Evolutionary conservation across 2,329 filamentous ascomycete species (phyloP).

Genomic region (Alternaria sp.): DNA sequence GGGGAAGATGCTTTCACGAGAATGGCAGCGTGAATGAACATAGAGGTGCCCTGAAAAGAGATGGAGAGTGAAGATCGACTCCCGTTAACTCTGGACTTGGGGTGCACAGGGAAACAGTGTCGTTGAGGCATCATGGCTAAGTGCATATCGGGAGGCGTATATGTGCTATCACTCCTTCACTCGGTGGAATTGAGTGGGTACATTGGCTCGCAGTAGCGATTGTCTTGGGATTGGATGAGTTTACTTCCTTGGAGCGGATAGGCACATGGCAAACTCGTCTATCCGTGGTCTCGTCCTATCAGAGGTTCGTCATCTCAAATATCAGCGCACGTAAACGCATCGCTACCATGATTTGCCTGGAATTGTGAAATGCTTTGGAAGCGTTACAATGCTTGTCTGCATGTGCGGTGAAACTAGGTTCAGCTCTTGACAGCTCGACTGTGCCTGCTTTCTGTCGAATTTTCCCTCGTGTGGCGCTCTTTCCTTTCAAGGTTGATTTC

Average conservation of each 20-base stretch:
- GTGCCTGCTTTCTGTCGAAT: neutral
- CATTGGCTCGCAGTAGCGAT: too few relatives aligned
- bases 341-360: neutral
- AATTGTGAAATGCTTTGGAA: neutral
- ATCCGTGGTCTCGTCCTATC: neutral
- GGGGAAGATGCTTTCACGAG: neutral
- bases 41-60: neutral
- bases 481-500: constrained; percentile 1
- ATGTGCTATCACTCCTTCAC: neutral
- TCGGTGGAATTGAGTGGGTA: neutral
- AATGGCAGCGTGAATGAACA: neutral
- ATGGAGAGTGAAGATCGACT: neutral
- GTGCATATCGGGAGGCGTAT: neutral
- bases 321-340: neutral
- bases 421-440: neutral
- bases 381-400: neutral
- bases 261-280: neutral
- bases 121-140: too few relatives aligned
- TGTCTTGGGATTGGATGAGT: neutral
- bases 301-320: neutral
- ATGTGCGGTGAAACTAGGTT: neutral
- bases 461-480: neutral
- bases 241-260: neutral
- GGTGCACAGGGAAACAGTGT: neutral
- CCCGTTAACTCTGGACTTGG: neutral